These are phyloP conservation scores for Leptomonas seymouri DNA, from an alignment of 208 protist genomes.

Conservation along the genomic window DNA sequence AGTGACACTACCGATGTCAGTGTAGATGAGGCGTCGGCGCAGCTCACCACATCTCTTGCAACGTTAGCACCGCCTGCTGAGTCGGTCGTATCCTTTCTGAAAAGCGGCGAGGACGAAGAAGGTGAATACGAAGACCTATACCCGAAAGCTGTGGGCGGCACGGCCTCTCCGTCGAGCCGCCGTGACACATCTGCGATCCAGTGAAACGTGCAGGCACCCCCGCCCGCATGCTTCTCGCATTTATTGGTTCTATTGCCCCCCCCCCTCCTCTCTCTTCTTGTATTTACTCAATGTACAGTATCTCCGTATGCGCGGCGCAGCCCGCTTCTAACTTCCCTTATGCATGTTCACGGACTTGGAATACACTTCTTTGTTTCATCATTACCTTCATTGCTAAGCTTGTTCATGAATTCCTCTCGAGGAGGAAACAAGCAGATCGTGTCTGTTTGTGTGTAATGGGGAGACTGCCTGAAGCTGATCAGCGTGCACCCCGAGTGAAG, in stretches of 20 bases:
- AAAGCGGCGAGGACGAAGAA: background rate
- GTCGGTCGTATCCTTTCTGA: background rate
- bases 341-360: too few relatives aligned
- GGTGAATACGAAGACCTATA: conserved; percentile 1
- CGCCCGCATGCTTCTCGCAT: too few relatives aligned
- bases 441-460: too few relatives aligned
- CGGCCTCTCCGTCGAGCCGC: background rate
- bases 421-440: too few relatives aligned
- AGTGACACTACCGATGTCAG: background rate
- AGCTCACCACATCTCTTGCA: background rate
- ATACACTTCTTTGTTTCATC: too few relatives aligned
- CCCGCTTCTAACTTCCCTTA: too few relatives aligned
- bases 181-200: conserved; percentile 6
- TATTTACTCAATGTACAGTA: background rate
- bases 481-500: too few relatives aligned
- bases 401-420: too few relatives aligned
- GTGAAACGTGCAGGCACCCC: background rate
- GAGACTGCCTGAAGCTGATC: too few relatives aligned
- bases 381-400: too few relatives aligned
- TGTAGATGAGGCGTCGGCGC: background rate
- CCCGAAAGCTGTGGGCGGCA: background rate
- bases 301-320: too few relatives aligned
- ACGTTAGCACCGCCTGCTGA: background rate
- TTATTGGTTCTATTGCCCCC: background rate
- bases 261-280: background rate